Base-by-base conservation (phyloP, 345 rosid species). In the Capsella bursapastoris region DNA sequence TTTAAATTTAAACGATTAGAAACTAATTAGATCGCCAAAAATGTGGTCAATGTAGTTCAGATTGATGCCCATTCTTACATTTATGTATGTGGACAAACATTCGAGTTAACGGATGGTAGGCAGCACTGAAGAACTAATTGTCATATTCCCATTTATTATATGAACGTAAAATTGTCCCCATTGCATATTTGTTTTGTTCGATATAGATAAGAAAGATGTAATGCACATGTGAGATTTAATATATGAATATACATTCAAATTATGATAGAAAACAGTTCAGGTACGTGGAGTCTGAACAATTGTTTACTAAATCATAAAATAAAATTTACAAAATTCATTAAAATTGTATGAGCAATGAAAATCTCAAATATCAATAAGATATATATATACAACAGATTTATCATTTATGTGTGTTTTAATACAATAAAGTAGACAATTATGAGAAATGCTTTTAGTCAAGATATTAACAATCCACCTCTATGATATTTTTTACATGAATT, bases 81-180 rank as follows among this genome's bases (percentile, higher is more conserved):
- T 44, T 3, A 37, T 27, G 41, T 37, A 9, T 44, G 2, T 52
- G 16, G 76, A 73, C 77, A 73, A 55, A 73, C 16, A 32, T 53
- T 64, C 64, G 77, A 73, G 77, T 73, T 53, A 43, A 16, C 44
- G 44, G 47, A 52, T 41, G 18, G 77, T 53, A 22, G 64, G 56
- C 40, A 52, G 25, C 25, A 22, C 25, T 22, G 15, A 43, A 68
- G 43, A 43, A 43, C 25, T 14, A 18, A 18, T 56, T 57, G 55
- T 43, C 64, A 69, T 27, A 32, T 44, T 55, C 44, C 4, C 27
- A 58, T 58, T 13, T 58, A 47, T 32, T 41, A 56, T 44, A 18
- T 61, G 62, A 55, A 65, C 47, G 58, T 62, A 58, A 35, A 70
- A 16, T 11, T 13, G 27, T 28, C 8, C 56, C 66, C 73, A 48